Base-by-base conservation (phyloP, 2,329 filamentous ascomycete genomes). In the Trichoderma polysporum region DNA sequence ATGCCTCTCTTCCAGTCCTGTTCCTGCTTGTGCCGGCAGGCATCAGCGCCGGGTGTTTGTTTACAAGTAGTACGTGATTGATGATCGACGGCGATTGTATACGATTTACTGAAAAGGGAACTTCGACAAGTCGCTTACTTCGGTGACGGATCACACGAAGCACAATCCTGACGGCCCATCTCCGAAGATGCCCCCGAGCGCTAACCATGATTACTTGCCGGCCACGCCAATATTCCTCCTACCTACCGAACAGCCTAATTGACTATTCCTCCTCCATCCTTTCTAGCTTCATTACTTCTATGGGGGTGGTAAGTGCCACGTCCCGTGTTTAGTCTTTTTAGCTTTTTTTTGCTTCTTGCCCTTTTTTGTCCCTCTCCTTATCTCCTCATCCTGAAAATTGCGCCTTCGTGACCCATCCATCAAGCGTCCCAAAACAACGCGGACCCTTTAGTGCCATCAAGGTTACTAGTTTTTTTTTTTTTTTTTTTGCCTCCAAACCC, bases 61-160 rank as follows among this genome's bases (percentile, higher is more conserved):
- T 31, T 31, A 45, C n/a, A 17, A 45, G n/a, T 45, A 45, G n/a
- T 45, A 15, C 25, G 60, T 54, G 50, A 41, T 50, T 63, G 60
- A 63, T 31, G 60, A 63, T 63, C 60, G 60, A 63, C 62, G 29
- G 29, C 62, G 52, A 65, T 65, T 52, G 49, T 35, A 49, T 41
- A 65, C 53, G 62, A 65, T 57, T 49, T 39, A 29, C 62, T 65
- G 52, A 65, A 65, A 57, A 37, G 29, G 62, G 53, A 57, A 57
- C 49, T 27, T 49, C 41, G 25, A 49, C 52, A 39, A 49, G 13
- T 65, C 53, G 62, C 41, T 50, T 49, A 58, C 39, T 49, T 37
- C 39, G 60, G 60, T 39, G 60, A 41, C 50, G 60, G 37, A 63
- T 63, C 60, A 63, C 54, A 65, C 62, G 31, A 58, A 57, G 62